Percentiles rank a stretch among this genome's conserved stretches.
Evolutionary conservation across 441 rosid species (phyloP).

Genomic region (Populus hybrid): DNA sequence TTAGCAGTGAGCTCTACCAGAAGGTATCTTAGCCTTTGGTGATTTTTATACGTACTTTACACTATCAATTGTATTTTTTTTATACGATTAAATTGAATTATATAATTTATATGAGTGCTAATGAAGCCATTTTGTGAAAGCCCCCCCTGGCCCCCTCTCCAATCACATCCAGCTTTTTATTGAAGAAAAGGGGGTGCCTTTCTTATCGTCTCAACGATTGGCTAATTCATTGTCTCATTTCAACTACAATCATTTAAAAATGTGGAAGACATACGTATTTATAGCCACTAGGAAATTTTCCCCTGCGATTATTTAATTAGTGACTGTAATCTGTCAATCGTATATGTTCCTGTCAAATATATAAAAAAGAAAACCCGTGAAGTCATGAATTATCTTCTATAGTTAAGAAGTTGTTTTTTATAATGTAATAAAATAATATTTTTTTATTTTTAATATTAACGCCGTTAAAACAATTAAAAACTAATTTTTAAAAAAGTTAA

Average conservation of each 20-base stretch:
- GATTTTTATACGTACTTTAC: neutral
- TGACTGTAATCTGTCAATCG: neutral
- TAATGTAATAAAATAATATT: no score
- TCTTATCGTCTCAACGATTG: conserved; percentile 4
- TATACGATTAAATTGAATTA: neutral
- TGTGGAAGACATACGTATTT: neutral
- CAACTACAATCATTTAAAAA: neutral
- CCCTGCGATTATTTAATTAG: neutral
- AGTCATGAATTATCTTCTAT: no score
- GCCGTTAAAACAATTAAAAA: no score
- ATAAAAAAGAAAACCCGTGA: no score
- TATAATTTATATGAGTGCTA: neutral
- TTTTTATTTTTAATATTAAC: no score
- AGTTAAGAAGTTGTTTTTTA: no score
- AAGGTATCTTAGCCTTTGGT: neutral
- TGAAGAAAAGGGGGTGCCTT: neutral
- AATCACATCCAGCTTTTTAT: neutral
- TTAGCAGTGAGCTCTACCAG: no score
- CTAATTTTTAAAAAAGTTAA: no score
- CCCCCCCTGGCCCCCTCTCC: neutral
- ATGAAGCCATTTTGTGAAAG: neutral
- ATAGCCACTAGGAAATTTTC: neutral
- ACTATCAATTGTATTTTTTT: no score
- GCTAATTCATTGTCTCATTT: neutral
- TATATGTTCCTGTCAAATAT: neutral